Percentiles rank a stretch among this genome's conserved stretches.
Conservation (phyloP, 2,329 filamentous ascomycete species). For the Aspergillus spinulosporus region DNA sequence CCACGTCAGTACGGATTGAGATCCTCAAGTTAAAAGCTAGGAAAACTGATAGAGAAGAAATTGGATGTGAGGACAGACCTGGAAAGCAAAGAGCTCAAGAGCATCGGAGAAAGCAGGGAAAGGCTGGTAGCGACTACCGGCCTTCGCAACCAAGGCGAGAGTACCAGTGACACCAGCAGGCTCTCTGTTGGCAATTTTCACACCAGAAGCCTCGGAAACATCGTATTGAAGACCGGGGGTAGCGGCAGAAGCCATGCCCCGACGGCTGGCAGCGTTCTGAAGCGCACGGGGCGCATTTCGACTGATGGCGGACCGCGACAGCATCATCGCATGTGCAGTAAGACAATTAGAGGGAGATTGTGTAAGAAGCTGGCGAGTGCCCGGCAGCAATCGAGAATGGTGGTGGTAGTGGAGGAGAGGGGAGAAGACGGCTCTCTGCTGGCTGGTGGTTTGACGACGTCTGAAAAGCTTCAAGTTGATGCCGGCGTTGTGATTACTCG, state of each 20-base stretch:
- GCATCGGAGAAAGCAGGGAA: conserved; percentile 86
- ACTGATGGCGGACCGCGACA: conserved; percentile 66
- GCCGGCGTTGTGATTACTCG: conserved; percentile 41
- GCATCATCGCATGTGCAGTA: conserved; percentile 62
- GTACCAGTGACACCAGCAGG: conserved; percentile 84
- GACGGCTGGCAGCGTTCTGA: conserved; percentile 55
- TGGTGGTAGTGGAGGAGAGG: conserved; percentile 29
- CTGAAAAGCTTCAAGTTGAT: conserved; percentile 46
- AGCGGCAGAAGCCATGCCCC: conserved; percentile 64
- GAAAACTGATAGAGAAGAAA: conserved; percentile 21
- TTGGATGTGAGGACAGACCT: conserved; percentile 59
- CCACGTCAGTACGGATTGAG: conserved; percentile 12
- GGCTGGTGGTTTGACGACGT: conserved; percentile 34
- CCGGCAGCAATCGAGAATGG: conserved; percentile 37
- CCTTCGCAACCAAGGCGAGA: conserved; percentile 88
- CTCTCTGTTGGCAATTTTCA: conserved; percentile 93
- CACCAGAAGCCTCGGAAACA: conserved; percentile 76
- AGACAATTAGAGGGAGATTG: conserved; percentile 49
- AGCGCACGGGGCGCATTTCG: conserved; percentile 64
- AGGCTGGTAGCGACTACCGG: conserved; percentile 88
- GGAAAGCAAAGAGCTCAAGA: conserved; percentile 95
- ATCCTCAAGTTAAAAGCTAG: too few relatives aligned
- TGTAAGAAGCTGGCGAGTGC: conserved; percentile 39
- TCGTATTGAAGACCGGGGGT: conserved; percentile 83
- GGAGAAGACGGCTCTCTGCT: conserved; percentile 27